Conservation (phyloP, 2,329 filamentous ascomycete species). For the Aspergillus sp. region DNA sequence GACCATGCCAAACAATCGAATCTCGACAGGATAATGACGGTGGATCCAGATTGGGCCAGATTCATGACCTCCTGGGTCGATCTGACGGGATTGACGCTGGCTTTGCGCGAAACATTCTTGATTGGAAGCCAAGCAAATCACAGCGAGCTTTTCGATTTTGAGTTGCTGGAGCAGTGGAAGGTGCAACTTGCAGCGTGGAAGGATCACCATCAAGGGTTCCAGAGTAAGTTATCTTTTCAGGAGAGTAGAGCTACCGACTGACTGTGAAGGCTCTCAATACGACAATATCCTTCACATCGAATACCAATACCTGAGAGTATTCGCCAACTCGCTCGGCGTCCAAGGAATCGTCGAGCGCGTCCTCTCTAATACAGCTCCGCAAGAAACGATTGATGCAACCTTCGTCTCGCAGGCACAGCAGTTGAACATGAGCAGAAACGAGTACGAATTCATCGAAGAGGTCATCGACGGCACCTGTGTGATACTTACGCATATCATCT, state of each 20-base stretch:
- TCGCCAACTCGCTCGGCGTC: conserved; percentile 48
- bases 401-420: conserved; percentile 15
- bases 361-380: background rate
- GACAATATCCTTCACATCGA: conserved; percentile 54
- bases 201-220: background rate
- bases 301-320: conserved; percentile 43
- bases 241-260: background rate
- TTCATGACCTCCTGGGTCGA: conserved; percentile 51
- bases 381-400: conserved; percentile 37
- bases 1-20: conserved; percentile 37
- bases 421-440: conserved; percentile 25
- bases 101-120: conserved; percentile 28
- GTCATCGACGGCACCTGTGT: conserved; percentile 53
- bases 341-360: conserved; percentile 50
- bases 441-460: conserved; percentile 55
- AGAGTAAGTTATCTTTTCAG: background rate
- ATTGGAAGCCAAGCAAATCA: background rate
- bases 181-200: conserved; percentile 17
- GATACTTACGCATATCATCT: conserved; percentile 47
- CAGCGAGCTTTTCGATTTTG: background rate
- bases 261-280: background rate
- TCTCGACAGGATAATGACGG: conserved; percentile 34
- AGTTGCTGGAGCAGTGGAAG: conserved; percentile 19
- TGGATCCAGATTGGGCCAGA: conserved; percentile 47
- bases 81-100: conserved; percentile 43